phyloP scores from a whole-genome alignment of 2,329 filamentous ascomycete species.

The Calonectria hongkongensis region DNA sequence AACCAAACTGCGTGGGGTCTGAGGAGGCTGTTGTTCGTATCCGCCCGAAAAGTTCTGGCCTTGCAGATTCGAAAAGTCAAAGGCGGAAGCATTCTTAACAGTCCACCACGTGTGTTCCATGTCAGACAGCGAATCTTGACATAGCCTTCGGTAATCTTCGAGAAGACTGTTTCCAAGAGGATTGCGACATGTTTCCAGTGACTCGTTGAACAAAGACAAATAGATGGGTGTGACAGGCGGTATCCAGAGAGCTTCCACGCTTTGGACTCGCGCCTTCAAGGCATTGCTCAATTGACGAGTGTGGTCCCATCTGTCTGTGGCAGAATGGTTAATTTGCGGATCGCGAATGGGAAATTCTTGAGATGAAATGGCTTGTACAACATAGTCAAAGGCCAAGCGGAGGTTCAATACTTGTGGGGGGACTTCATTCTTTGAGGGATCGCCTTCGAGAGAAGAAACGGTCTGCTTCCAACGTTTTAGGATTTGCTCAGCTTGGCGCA shows the following conservation, averaged over 20 bases:
- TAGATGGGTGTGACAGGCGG: background rate
- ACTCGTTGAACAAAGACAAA: conserved; percentile 1
- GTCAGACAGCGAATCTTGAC: background rate
- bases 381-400: conserved; percentile 1
- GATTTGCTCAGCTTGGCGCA: conserved; percentile 2
- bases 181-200: background rate
- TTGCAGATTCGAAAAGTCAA: background rate
- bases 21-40: background rate
- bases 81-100: background rate
- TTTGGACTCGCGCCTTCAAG: conserved; percentile 4
- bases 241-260: conserved; percentile 9
- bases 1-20: background rate
- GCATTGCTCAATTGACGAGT: conserved; percentile 8
- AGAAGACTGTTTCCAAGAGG: background rate
- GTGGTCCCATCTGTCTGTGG: background rate
- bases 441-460: background rate
- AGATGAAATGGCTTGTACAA: background rate
- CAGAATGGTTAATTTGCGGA: background rate
- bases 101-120: conserved; percentile 19
- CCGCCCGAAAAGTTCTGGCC: background rate
- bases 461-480: background rate
- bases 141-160: background rate
- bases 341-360: background rate
- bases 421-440: background rate
- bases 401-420: conserved; percentile 31